Percentiles rank a stretch among this genome's conserved stretches.
phyloP scores from a whole-genome alignment of 108 stramenopile species.

The Skeletonema menzelii region DNA sequence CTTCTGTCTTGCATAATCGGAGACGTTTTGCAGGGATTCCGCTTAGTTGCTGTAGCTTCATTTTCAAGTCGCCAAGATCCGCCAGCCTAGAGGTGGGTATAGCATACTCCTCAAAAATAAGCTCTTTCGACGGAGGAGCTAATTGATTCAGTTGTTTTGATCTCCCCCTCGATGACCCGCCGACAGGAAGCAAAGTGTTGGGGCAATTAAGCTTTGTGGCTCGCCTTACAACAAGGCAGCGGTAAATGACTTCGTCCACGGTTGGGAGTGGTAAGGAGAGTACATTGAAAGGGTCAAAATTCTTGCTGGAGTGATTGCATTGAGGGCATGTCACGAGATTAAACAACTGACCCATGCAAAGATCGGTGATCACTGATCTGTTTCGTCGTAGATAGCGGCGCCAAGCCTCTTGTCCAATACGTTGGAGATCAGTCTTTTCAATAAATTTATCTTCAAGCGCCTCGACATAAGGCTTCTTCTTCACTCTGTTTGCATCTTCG shows the following conservation, averaged over 20 bases:
- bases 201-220: conserved; percentile 74
- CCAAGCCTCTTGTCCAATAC: conserved; percentile 86
- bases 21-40: conserved; percentile 67
- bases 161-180: background rate
- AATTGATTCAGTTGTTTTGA: background rate
- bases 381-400: conserved; percentile 78
- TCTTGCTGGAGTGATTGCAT: conserved; percentile 79
- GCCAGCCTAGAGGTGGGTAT: conserved; percentile 83
- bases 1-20: conserved; percentile 66
- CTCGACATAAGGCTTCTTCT: conserved; percentile 90
- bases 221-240: conserved; percentile 72
- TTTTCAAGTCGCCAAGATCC: conserved; percentile 80
- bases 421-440: conserved; percentile 50
- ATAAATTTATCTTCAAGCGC: conserved; percentile 88
- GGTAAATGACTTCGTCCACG: conserved; percentile 85
- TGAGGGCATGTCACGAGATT: conserved; percentile 84
- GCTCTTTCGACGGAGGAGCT: conserved; percentile 68
- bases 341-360: conserved; percentile 83
- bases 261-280: conserved; percentile 91
- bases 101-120: conserved; percentile 72
- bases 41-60: conserved; percentile 73
- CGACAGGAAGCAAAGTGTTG: conserved; percentile 41
- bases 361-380: conserved; percentile 80
- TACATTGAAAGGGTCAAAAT: conserved; percentile 94
- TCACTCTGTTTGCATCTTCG: conserved; percentile 93